Conservation (phyloP, 176 grass and related monocot genomes). For the Areca catechu region DNA sequence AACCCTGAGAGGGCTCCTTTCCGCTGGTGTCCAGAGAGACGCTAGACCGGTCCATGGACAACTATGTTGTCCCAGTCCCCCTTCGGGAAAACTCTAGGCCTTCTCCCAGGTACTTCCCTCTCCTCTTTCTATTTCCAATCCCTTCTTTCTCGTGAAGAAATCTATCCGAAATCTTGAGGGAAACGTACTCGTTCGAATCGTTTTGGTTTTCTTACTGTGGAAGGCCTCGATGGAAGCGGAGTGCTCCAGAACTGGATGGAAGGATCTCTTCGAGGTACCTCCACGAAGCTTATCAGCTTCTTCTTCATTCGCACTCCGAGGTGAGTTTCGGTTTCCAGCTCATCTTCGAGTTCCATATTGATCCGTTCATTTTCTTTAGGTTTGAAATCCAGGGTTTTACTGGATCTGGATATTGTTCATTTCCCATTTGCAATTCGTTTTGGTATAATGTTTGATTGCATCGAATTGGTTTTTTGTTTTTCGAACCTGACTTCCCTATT, state of each 20-base stretch:
- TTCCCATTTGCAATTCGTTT: background rate
- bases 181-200: too few species aligned
- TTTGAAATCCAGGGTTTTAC: background rate
- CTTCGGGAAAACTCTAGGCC: background rate
- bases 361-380: too few species aligned
- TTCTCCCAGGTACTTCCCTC: slow-evolving; percentile 1
- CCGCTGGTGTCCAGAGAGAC: too few species aligned
- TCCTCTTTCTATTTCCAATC: background rate
- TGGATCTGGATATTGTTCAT: background rate
- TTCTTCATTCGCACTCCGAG: slow-evolving; percentile 55
- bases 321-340: slow-evolving; percentile 15
- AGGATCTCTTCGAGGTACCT: slow-evolving; percentile 35
- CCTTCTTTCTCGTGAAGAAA: too few species aligned
- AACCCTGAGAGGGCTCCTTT: too few species aligned
- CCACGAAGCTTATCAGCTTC: slow-evolving; percentile 45
- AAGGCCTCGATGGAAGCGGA: slow-evolving; percentile 42
- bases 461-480: background rate
- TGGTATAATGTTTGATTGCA: background rate
- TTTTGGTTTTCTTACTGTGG: background rate
- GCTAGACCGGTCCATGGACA: slow-evolving; percentile 34
- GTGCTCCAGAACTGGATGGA: slow-evolving; percentile 58
- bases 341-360: background rate
- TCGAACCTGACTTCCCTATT: slow-evolving; percentile 1
- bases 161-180: background rate
- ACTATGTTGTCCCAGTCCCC: slow-evolving; percentile 40